Evolutionary conservation across 2,329 filamentous ascomycete genomes (phyloP).

Genomic region (Arthrobotrys megalospora): DNA sequence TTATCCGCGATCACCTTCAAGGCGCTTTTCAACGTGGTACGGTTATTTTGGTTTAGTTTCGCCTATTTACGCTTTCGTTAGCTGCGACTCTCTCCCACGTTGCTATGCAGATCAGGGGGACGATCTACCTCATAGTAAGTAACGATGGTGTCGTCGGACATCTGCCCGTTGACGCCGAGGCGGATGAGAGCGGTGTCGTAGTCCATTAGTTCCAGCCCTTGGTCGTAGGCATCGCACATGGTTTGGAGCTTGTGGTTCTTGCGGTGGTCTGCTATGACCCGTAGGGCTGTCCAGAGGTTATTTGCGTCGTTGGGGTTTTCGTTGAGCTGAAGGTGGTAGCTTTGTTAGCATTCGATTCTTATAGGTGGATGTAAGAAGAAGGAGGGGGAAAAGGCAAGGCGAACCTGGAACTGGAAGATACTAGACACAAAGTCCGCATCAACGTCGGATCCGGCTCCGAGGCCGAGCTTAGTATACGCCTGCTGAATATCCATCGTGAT

Average conservation of each 20-base stretch:
- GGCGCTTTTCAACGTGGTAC: conserved; percentile 58
- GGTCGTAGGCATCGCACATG: conserved; percentile 40
- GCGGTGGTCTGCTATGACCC: conserved; percentile 40
- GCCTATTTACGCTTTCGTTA: conserved; percentile 65
- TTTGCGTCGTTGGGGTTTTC: conserved; percentile 36
- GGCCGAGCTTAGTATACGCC: conserved; percentile 32
- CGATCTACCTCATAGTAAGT: conserved; percentile 47
- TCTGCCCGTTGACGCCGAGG: conserved; percentile 35
- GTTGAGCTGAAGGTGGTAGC: conserved; percentile 31
- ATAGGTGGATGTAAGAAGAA: background rate
- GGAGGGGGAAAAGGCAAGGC: background rate
- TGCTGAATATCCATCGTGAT: conserved; percentile 66
- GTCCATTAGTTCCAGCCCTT: conserved; percentile 49
- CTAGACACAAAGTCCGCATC: conserved; percentile 43
- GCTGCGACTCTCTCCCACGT: no score
- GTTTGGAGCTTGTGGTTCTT: conserved; percentile 40
- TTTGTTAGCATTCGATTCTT: background rate
- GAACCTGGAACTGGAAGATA: conserved; percentile 50
- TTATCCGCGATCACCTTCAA: conserved; percentile 63
- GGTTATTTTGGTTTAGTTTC: conserved; percentile 62
- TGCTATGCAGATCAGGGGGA: background rate
- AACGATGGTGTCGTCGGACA: conserved; percentile 51
- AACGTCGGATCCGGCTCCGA: conserved; percentile 9
- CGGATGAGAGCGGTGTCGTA: conserved; percentile 40
- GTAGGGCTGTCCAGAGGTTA: conserved; percentile 51